Evolutionary conservation across 1,284 basidiomycete genomes (phyloP).

Genomic region (Thelephora terrestris): DNA sequence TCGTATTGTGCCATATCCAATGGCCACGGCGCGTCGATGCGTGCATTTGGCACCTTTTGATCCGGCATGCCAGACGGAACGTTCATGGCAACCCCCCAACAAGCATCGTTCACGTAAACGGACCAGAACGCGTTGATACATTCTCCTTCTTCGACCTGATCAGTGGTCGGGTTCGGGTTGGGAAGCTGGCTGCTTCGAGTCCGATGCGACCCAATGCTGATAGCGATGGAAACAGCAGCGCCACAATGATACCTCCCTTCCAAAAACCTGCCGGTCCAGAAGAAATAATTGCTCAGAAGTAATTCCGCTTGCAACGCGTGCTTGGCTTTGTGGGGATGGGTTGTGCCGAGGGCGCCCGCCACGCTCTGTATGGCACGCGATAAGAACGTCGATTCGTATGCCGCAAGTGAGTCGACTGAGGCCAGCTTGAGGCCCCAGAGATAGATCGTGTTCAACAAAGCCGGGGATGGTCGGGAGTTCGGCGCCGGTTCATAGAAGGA

Average conservation of each 20-base stretch:
- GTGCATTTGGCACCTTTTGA: slow-evolving; percentile 19
- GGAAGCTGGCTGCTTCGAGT: slow-evolving; percentile 19
- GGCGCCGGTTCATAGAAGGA: slow-evolving; percentile 15
- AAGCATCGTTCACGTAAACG: slow-evolving; percentile 31
- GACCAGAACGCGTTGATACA: slow-evolving; percentile 39
- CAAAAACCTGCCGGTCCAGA: slow-evolving; percentile 27
- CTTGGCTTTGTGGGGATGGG: slow-evolving; percentile 27
- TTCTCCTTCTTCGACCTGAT: slow-evolving; percentile 33
- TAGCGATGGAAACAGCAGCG: slow-evolving; percentile 30
- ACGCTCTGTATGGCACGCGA: slow-evolving; percentile 21
- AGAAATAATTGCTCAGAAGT: slow-evolving; percentile 35
- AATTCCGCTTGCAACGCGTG: slow-evolving; percentile 37
- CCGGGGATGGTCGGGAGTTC: slow-evolving; percentile 14
- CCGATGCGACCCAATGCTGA: slow-evolving; percentile 28
- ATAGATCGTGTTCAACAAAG: slow-evolving; percentile 18
- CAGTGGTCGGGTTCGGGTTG: slow-evolving; percentile 13
- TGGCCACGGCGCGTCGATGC: slow-evolving; percentile 35
- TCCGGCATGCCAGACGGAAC: slow-evolving; percentile 25
- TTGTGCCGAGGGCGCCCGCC: slow-evolving; percentile 20
- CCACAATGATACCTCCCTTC: slow-evolving; percentile 35
- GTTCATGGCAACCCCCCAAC: slow-evolving; percentile 28
- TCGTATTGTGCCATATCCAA: slow-evolving; percentile 24
- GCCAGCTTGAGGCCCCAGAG: slow-evolving; percentile 18
- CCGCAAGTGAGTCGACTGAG: slow-evolving; percentile 12
- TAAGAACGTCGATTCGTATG: slow-evolving; percentile 20